Base-by-base conservation (phyloP, 495 filamentous ascomycete species). In the Oleoguttula mirabilis region DNA sequence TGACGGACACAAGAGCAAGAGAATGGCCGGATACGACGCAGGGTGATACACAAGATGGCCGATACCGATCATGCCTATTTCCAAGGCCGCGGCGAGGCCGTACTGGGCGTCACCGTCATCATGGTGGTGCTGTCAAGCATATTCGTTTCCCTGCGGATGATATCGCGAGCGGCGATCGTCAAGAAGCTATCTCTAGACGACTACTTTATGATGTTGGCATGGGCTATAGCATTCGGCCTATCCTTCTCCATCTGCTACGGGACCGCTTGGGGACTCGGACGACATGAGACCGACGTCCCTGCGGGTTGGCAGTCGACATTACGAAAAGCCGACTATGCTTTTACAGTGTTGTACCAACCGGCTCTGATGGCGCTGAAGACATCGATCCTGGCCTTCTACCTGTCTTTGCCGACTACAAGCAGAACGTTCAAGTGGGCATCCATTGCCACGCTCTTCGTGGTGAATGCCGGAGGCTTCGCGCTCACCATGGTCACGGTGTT, bases 361-460 rank as follows among this genome's bases (percentile, higher is more conserved):
- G 80, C 85, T 3, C 70, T 94, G 40, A 84, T 85, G 79, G 73
- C 76, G 1, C 78, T 85, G 36, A 96, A 94, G 63, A 85, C 84
- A 3, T 88, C 84, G n/a, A 85, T 96, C 49, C 71, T 94, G 36
- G 62, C 88, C 44, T 94, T 92, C 58, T 94, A 85, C 64, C 70
- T 93, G 21, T 76, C 80, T 23, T 63, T 94, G 37, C 79, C 84
- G 5, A 78, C 75, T 51, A 77, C 77, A 23, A 78, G 86, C 31
- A 77, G 78, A 50, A 63, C 84, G 22, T 77, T 87, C 53, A 72
- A 76, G 48, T 73, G 75, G 62, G 70, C 74, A 2, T 84, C 80
- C 17, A 80, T 82, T 64, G 67, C 66, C 14, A 82, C 82, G 2
- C 60, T 92, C 4, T 59, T 64, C 23, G 73, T 87, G 12, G 85